These are phyloP conservation scores for Coemansia sp. DNA, from an alignment of 192 early-diverging fungal genomes.

Conservation along the genomic window DNA sequence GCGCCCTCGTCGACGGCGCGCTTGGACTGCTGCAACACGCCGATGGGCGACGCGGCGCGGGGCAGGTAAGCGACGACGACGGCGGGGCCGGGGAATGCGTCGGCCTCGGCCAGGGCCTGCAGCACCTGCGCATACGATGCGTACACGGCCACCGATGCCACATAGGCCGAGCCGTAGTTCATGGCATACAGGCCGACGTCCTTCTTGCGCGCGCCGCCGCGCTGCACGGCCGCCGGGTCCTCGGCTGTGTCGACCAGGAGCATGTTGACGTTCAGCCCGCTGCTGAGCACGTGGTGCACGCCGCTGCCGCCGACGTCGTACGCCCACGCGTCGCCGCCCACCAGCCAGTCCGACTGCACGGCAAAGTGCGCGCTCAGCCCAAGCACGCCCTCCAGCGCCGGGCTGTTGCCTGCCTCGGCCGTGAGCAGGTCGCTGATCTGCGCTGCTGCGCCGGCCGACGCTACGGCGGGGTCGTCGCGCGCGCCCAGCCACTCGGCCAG, in stretches of 20 bases:
- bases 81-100: constrained; percentile 82
- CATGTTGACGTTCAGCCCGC: constrained; percentile 84
- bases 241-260: constrained; percentile 86
- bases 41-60: constrained; percentile 61
- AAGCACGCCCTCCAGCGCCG: constrained; percentile 27
- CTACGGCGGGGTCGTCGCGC: constrained; percentile 56
- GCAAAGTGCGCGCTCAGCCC: constrained; percentile 42
- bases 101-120: constrained; percentile 87
- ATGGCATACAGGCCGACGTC: constrained; percentile 95
- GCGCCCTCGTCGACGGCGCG: constrained; percentile 83
- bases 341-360: constrained; percentile 78
- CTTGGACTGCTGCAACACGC: constrained; percentile 85
- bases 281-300: constrained; percentile 87
- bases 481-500: constrained; percentile 70
- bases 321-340: constrained; percentile 85
- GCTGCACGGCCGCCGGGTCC: constrained; percentile 60
- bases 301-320: constrained; percentile 86
- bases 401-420: constrained; percentile 24
- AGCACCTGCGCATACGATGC: constrained; percentile 86
- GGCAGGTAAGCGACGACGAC: constrained; percentile 90
- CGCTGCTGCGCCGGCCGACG: constrained; percentile 54
- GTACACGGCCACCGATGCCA: constrained; percentile 87
- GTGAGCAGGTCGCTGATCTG: constrained; percentile 51
- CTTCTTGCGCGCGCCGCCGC: constrained; percentile 76
- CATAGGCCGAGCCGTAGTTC: constrained; percentile 88